Evolutionary conservation across 805 yeast genomes (phyloP), one percentile per base, ranked within the genome.

Genomic region (Candida chauliodis): DNA sequence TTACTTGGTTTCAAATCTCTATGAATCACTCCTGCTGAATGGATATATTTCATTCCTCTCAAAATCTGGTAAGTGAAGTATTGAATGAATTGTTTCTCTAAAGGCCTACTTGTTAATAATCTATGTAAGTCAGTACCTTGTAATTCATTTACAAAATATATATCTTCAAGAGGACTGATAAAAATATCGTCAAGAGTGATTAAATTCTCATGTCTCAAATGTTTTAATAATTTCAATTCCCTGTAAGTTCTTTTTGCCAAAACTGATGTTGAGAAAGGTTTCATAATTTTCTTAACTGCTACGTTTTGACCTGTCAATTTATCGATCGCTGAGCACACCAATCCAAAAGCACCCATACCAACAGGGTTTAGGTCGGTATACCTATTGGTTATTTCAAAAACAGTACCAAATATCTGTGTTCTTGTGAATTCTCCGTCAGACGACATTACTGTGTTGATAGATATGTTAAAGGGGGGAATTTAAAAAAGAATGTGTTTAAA

Each of bases 261-360:
- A 21, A 93, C 95, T 5, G 96, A 82, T 1, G 98, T 91, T 45
- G 88, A 78, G 59, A 93, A 93, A 0, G 99, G 99, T 59, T 89
- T 91, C 96, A 91, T 87, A 51, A 93, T 91, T 69, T 93, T 93
- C 61, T 93, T 93, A 44, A 93, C 93, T 34, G 99, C 99, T 25
- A 93, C 99, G 49, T 84, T 87, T 61, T 90, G 96, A 38, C 79
- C 81, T 0, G 96, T 89, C 44, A 90, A 75, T 50, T 82, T 86
- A 63, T 93, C 99, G 40, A 82, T 78, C 1, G 99, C 99, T 7
- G 96, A 88, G 48, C 99, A 93, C 27, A 93, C 99, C 14, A 93
- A 74, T 4, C 99, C 99, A 59, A 93, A 93, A 6, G 99, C 99
- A 18, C 99, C 99, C 99, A 93, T 93, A 0, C 99, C 99, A 36